These are phyloP conservation scores for Sporothrix globosa DNA, from an alignment of 2,329 filamentous ascomycete species.

Conservation along the genomic window DNA sequence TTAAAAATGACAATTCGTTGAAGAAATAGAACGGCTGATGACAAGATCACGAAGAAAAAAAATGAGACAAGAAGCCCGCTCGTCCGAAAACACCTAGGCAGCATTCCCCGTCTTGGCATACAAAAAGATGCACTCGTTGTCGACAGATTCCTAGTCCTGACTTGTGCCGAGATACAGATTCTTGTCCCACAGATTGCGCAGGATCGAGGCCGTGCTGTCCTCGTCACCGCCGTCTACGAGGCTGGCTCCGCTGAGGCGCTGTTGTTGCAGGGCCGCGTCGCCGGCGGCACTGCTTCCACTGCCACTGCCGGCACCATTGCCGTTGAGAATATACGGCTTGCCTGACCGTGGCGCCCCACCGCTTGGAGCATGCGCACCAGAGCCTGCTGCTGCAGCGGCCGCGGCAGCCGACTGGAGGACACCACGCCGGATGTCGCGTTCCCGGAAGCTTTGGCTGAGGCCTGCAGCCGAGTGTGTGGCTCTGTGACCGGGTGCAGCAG, in stretches of 20 bases:
- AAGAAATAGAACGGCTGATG: neutral
- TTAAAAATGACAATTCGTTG: neutral
- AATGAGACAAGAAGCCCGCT: neutral
- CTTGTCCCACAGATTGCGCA: conserved; percentile 66
- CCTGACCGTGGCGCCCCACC: neutral
- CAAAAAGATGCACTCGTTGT: conserved; percentile 21
- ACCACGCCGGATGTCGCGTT: conserved; percentile 37
- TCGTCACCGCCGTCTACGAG: conserved; percentile 55
- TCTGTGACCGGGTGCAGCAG: neutral
- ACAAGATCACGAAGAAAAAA: neutral
- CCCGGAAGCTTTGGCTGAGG: conserved; percentile 48
- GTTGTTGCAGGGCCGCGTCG: conserved; percentile 41
- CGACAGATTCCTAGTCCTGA: conserved; percentile 47
- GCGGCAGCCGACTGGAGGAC: conserved; percentile 29
- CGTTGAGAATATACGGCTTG: conserved; percentile 3
- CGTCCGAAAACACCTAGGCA: neutral
- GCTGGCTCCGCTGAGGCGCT: conserved; percentile 55
- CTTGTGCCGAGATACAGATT: conserved; percentile 61
- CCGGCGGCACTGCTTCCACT: conserved; percentile 44
- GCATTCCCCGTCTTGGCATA: neutral
- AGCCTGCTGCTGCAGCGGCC: conserved; percentile 23
- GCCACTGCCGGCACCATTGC: conserved; percentile 40
- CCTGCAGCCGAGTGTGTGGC: conserved; percentile 35
- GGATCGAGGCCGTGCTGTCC: conserved; percentile 54
- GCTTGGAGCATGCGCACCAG: neutral